Evolutionary conservation across 495 filamentous ascomycete species (phyloP).

Genomic region (Talaromyces stipitatus): DNA sequence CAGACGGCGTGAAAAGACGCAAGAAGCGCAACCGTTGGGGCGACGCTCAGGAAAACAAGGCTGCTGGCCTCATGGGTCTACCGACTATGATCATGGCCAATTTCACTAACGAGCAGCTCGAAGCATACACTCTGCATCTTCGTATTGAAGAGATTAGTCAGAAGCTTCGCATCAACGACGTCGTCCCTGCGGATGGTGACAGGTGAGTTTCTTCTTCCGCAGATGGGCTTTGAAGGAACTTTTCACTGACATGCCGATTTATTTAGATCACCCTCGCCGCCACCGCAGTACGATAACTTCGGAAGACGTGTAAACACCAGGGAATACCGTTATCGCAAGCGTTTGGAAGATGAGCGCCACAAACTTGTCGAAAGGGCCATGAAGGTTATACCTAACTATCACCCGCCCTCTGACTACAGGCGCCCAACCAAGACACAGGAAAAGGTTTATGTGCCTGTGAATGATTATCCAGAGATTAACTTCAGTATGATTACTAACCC

Average conservation of each 20-base stretch:
- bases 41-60: conserved; percentile 92
- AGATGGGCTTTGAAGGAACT: neutral
- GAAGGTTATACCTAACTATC: conserved; percentile 97
- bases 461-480: conserved; percentile 99
- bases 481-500: conserved; percentile 99
- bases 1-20: conserved; percentile 71
- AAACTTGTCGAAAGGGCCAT: conserved; percentile 97
- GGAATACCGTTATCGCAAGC: conserved; percentile 95
- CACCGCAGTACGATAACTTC: conserved; percentile 97
- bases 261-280: conserved; percentile 81
- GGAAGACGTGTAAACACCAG: conserved; percentile 97
- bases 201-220: conserved; percentile 49
- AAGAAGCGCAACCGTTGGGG: conserved; percentile 99
- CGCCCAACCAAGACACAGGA: conserved; percentile 98
- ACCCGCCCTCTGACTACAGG: conserved; percentile 94
- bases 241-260: too few relatives aligned
- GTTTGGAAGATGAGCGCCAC: conserved; percentile 95
- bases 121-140: conserved; percentile 90
- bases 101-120: conserved; percentile 96
- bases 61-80: conserved; percentile 93
- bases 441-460: conserved; percentile 99
- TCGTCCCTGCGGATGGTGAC: conserved; percentile 90
- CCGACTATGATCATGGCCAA: conserved; percentile 91
- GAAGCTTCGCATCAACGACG: conserved; percentile 96
- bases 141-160: conserved; percentile 98